Base-by-base conservation (phyloP, 2,329 filamentous ascomycete genomes). In the Cryoendolithus antarcticus region DNA sequence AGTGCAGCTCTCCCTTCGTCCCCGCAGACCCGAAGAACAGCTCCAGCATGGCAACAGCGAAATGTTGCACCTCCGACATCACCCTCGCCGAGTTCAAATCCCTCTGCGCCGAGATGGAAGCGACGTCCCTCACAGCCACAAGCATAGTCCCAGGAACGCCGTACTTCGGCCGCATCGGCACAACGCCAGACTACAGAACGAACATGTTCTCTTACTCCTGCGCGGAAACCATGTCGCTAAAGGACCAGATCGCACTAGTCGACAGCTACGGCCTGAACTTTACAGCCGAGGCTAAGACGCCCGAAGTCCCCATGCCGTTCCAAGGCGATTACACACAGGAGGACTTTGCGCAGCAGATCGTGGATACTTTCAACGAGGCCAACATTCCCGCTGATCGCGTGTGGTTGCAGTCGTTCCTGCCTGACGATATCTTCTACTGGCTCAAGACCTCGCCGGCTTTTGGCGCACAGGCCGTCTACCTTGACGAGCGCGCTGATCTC, bases 41-140 rank as follows among this genome's bases (percentile, higher is more conserved):
- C 19, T 42, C 38, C 9, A 19, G 30, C 69, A 74, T 64, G 1
- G 80, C 80, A 1, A 66, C 62, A 10, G 79, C 77, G 9, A 73
- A 72, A 47, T 84, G 80, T 66, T 84, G 80, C 66, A 82, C 80
- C 2, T 76, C 70, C 49, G 80, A 84, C 53, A 73, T 84, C 52
- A 82, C 79, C 1, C 62, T 80, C 29, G 66, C 66, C 34, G 80
- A 84, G 59, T 82, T 75, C 66, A 74, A 75, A 58, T 64, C 69
- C 4, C 70, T 84, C 4, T 84, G 80, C 61, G 71, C 71, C 51
- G 82, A 82, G 61, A 82, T 81, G 76, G 80, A 84, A 52, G 72
- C 72, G 36, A 71, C 61, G 53, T 76, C 80, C 51, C 57, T 65
- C 46, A 68, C 63, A 34, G 78, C 75, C 28, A 70, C 70, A 12